A percentile compares a stretch with the other conserved stretches of the same genome.
Evolutionary conservation across 2,329 filamentous ascomycete species (phyloP).

Genomic region (Aspergillus proliferans): DNA sequence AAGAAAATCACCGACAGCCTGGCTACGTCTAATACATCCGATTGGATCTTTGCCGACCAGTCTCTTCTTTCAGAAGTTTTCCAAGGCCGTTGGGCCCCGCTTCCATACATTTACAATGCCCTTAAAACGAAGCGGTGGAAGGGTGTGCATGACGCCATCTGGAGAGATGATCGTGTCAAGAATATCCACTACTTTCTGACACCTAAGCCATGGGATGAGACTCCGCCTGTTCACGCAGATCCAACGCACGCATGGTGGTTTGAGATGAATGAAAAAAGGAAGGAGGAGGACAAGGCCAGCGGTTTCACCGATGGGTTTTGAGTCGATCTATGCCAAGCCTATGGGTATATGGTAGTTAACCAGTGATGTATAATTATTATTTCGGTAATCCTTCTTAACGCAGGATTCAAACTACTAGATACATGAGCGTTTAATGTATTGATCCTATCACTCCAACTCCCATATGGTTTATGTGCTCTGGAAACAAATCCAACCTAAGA

Average conservation of each 20-base stretch:
- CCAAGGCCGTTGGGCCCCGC: slow-evolving; percentile 48
- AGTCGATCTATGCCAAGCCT: too few species aligned
- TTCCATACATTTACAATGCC: slow-evolving; percentile 59
- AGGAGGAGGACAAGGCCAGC: slow-evolving; percentile 1
- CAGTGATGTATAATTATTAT: too few species aligned
- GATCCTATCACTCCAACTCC: too few species aligned
- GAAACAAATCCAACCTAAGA: too few species aligned
- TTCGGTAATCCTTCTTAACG: too few species aligned
- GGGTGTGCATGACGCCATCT: slow-evolving; percentile 12
- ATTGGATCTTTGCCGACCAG: background rate
- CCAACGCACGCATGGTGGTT: slow-evolving; percentile 9
- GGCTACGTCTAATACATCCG: too few species aligned
- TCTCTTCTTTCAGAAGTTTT: slow-evolving; percentile 46
- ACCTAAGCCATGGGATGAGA: slow-evolving; percentile 10
- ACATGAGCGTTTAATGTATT: too few species aligned
- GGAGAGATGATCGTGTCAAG: slow-evolving; percentile 6
- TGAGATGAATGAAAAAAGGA: slow-evolving; percentile 8
- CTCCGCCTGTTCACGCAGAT: background rate
- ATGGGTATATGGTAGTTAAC: too few species aligned
- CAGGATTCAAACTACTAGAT: too few species aligned
- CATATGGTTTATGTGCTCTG: too few species aligned
- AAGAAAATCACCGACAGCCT: too few species aligned
- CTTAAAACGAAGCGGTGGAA: slow-evolving; percentile 51
- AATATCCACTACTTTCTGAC: slow-evolving; percentile 12
- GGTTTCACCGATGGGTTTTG: slow-evolving; percentile 6